Conservation (phyloP, 2,329 filamentous ascomycete species). For the Pseudogymnoascus sp. region DNA sequence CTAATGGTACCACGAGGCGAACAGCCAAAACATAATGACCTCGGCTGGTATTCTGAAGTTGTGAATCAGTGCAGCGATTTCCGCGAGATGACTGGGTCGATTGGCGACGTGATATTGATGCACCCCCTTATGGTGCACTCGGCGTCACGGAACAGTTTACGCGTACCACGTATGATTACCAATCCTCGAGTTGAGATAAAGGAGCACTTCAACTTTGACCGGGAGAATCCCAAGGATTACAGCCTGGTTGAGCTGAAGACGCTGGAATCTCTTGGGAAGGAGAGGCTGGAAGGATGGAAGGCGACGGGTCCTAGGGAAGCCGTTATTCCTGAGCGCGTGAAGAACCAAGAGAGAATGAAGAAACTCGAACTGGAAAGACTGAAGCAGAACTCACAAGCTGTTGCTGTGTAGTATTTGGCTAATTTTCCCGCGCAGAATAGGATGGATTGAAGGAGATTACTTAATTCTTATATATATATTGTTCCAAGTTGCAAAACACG, state of each 20-base stretch:
- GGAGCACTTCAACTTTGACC: slow-evolving; percentile 42
- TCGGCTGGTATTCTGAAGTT: slow-evolving; percentile 12
- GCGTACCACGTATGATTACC: slow-evolving; percentile 43
- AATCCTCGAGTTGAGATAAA: slow-evolving; percentile 45
- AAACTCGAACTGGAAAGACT: slow-evolving; percentile 34
- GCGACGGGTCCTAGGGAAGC: slow-evolving; percentile 36
- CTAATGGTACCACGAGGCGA: slow-evolving; percentile 51
- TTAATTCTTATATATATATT: not conserved
- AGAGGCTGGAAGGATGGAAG: slow-evolving; percentile 39
- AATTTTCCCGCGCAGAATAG: not conserved
- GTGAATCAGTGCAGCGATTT: slow-evolving; percentile 37
- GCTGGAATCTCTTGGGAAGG: slow-evolving; percentile 36
- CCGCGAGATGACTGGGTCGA: slow-evolving; percentile 42
- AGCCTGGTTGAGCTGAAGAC: slow-evolving; percentile 46
- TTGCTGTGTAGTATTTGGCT: not conserved
- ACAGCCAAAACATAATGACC: slow-evolving; percentile 32
- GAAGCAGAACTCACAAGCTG: slow-evolving; percentile 4
- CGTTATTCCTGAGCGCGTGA: slow-evolving; percentile 39
- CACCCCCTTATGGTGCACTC: slow-evolving; percentile 49
- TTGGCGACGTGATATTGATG: slow-evolving; percentile 45
- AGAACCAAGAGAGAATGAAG: slow-evolving; percentile 36
- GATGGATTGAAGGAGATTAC: not conserved
- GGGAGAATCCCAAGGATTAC: slow-evolving; percentile 35
- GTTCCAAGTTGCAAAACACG: not conserved
- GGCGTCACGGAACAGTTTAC: slow-evolving; percentile 39